Evolutionary conservation across 306 rosid genomes (phyloP).

Genomic region (Cucurbita argyrosperma): DNA sequence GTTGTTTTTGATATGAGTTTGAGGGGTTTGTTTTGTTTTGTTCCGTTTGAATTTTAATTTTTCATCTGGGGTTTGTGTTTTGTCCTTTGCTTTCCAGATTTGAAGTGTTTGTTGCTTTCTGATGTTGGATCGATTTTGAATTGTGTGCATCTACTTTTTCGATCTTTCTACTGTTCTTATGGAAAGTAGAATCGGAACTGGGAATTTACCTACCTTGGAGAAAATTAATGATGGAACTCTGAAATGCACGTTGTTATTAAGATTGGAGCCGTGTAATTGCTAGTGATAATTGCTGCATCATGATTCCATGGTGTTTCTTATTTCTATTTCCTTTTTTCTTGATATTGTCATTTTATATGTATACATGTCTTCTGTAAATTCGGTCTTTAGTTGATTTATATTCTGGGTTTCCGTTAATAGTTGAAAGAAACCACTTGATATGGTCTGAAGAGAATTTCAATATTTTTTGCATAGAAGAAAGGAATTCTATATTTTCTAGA

Average conservation of each 20-base stretch:
- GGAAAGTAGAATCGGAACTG: neutral
- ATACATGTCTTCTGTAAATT: neutral
- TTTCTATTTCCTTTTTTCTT: too few relatives aligned
- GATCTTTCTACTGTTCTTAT: neutral
- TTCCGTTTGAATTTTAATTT: neutral
- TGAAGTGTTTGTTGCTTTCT: neutral
- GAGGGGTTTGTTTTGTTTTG: neutral
- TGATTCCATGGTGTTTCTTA: neutral
- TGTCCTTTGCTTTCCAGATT: neutral
- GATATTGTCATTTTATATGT: neutral
- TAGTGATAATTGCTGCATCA: neutral
- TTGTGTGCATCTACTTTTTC: neutral
- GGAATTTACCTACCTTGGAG: neutral
- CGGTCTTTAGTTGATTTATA: neutral
- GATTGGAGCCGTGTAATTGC: neutral
- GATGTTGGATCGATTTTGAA: conserved; percentile 6
- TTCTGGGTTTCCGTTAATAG: neutral
- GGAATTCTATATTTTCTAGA: neutral
- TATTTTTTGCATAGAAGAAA: neutral
- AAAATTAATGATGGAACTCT: neutral
- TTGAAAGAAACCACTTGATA: neutral
- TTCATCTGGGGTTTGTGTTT: neutral
- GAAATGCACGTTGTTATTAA: neutral
- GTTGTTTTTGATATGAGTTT: neutral
- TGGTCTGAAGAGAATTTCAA: neutral